Conservation (phyloP, 1,139 yeast species). For the Zhuliangozyma parablackwelliae region DNA sequence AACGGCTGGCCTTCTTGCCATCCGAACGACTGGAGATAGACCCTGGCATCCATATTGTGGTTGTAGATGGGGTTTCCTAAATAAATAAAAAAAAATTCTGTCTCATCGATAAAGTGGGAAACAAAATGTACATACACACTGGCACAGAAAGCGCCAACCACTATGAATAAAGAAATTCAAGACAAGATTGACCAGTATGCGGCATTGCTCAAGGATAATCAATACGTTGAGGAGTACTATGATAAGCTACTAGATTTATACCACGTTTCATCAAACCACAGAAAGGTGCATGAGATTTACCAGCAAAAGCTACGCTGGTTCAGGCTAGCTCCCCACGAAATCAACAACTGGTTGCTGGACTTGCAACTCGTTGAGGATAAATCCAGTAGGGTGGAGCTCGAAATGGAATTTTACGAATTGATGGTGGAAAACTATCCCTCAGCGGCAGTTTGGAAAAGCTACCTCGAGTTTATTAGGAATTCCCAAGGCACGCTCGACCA, state of each 20-base stretch:
- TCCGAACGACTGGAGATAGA: slow-evolving; percentile 72
- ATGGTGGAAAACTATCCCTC: slow-evolving; percentile 16
- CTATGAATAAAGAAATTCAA: no score
- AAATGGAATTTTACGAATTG: slow-evolving; percentile 16
- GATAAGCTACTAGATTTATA: slow-evolving; percentile 16
- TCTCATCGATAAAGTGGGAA: background rate
- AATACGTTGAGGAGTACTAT: slow-evolving; percentile 11
- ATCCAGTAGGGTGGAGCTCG: slow-evolving; percentile 5
- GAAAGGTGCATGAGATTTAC: slow-evolving; percentile 15
- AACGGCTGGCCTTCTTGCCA: slow-evolving; percentile 92
- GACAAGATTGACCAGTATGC: slow-evolving; percentile 1
- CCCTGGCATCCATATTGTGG: slow-evolving; percentile 62
- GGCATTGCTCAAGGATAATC: slow-evolving; percentile 2
- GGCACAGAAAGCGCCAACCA: no score
- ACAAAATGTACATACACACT: no score
- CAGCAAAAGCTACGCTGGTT: slow-evolving; percentile 18
- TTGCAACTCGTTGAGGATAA: slow-evolving; percentile 15
- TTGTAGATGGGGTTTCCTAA: background rate
- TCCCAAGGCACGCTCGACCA: background rate
- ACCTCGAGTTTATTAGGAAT: slow-evolving; percentile 5
- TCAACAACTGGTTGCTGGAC: slow-evolving; percentile 24
- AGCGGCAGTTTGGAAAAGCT: slow-evolving; percentile 17
- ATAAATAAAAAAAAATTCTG: background rate
- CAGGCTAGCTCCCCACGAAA: slow-evolving; percentile 18
- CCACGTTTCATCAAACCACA: slow-evolving; percentile 3